phyloP scores from a whole-genome alignment of 208 protist genomes.

The Crithidia expoeki region DNA sequence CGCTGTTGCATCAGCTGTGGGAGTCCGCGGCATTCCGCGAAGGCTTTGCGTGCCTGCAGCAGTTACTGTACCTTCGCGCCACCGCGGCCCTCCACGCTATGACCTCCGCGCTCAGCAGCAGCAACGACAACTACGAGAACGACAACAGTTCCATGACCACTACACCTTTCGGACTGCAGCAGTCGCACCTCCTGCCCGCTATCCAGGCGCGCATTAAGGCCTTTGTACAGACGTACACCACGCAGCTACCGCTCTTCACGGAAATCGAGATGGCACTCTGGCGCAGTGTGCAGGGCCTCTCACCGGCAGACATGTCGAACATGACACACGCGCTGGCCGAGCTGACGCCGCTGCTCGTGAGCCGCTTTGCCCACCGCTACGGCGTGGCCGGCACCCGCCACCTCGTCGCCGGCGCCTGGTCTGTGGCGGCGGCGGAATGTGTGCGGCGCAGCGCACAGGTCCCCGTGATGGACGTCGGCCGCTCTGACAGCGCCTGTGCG shows the following conservation, averaged over 20 bases:
- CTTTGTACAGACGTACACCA: slow-evolving; percentile 70
- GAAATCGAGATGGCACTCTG: slow-evolving; percentile 70
- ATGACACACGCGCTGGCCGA: slow-evolving; percentile 30
- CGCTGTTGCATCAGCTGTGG: slow-evolving; percentile 63
- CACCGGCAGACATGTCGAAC: slow-evolving; percentile 8
- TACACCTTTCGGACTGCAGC: background rate
- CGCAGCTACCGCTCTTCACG: slow-evolving; percentile 50
- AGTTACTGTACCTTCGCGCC: slow-evolving; percentile 42
- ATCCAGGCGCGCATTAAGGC: slow-evolving; percentile 40
- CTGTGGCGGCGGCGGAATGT: slow-evolving; percentile 47
- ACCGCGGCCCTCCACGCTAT: slow-evolving; percentile 14
- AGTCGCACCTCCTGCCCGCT: slow-evolving; percentile 21
- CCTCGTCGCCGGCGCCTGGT: slow-evolving; percentile 66
- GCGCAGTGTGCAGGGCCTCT: slow-evolving; percentile 47
- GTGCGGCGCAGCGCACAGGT: slow-evolving; percentile 53
- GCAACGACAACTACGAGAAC: background rate
- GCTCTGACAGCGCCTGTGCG: slow-evolving; percentile 35
- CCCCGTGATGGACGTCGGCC: slow-evolving; percentile 64
- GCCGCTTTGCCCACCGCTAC: slow-evolving; percentile 59
- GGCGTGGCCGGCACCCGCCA: slow-evolving; percentile 51
- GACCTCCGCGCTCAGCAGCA: background rate
- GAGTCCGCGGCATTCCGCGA: slow-evolving; percentile 67
- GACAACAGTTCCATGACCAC: background rate
- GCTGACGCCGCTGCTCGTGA: slow-evolving; percentile 67
- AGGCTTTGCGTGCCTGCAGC: slow-evolving; percentile 71